Conservation (phyloP, 345 rosid species). For the Dimocarpus longan region DNA sequence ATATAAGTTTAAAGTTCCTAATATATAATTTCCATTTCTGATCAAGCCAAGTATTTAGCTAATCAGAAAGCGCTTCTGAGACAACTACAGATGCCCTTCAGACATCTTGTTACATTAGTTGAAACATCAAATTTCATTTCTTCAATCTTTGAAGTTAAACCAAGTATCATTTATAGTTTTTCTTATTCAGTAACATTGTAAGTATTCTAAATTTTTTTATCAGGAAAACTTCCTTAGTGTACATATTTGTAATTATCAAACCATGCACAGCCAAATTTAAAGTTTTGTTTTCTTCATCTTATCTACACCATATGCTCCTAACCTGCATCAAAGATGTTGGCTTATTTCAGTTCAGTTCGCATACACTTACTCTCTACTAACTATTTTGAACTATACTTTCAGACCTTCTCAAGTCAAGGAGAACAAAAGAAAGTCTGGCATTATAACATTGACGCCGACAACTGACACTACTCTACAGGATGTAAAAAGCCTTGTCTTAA, state of each 20-base stretch:
- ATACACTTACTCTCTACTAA: too few species aligned
- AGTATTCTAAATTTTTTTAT: neutral
- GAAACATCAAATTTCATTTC: neutral
- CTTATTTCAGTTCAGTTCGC: neutral
- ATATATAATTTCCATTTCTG: neutral
- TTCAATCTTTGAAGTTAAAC: neutral
- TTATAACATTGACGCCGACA: neutral
- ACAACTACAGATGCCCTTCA: neutral
- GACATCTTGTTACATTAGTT: neutral
- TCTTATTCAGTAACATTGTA: neutral
- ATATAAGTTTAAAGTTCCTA: neutral
- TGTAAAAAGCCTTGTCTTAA: neutral
- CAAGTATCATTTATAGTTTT: neutral
- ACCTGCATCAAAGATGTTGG: neutral
- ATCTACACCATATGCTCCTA: too few species aligned
- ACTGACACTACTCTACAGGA: neutral
- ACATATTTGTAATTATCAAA: too few species aligned
- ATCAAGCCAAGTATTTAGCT: too few species aligned
- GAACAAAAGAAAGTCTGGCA: neutral
- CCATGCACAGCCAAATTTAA: too few species aligned
- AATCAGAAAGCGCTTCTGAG: neutral
- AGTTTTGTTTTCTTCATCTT: too few species aligned
- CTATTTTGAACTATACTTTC: neutral
- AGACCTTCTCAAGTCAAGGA: neutral
- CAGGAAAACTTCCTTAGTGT: neutral